These are phyloP conservation scores for Acrasis kona DNA, from an alignment of 78 protist species.

Conservation along the genomic window DNA sequence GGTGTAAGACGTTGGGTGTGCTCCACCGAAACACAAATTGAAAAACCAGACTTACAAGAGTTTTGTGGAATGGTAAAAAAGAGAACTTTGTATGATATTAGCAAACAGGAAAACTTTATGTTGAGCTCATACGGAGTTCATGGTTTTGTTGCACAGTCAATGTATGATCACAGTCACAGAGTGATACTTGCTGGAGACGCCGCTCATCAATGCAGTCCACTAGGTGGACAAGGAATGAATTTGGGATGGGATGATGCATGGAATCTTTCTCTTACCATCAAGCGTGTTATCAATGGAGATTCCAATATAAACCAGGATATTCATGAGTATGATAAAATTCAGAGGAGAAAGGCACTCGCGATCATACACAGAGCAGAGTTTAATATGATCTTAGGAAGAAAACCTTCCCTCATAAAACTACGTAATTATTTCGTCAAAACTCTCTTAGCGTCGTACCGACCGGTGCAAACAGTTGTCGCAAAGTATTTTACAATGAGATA, in stretches of 20 bases:
- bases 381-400: neutral
- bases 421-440: neutral
- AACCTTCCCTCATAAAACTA: neutral
- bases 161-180: neutral
- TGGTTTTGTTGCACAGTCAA: neutral
- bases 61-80: neutral
- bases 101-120: neutral
- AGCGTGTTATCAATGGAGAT: neutral
- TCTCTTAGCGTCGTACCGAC: neutral
- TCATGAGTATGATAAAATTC: neutral
- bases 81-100: neutral
- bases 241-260: neutral
- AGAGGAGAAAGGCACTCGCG: neutral
- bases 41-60: neutral
- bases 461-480: neutral
- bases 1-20: neutral
- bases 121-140: neutral
- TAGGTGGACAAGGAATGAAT: conserved; percentile 1
- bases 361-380: neutral
- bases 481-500: neutral
- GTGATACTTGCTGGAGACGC: neutral
- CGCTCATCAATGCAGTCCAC: neutral
- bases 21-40: neutral
- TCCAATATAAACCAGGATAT: neutral
- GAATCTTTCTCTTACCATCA: neutral